phyloP scores from a whole-genome alignment of 257 asterid genomes.

The Cynanchum wilfordii region DNA sequence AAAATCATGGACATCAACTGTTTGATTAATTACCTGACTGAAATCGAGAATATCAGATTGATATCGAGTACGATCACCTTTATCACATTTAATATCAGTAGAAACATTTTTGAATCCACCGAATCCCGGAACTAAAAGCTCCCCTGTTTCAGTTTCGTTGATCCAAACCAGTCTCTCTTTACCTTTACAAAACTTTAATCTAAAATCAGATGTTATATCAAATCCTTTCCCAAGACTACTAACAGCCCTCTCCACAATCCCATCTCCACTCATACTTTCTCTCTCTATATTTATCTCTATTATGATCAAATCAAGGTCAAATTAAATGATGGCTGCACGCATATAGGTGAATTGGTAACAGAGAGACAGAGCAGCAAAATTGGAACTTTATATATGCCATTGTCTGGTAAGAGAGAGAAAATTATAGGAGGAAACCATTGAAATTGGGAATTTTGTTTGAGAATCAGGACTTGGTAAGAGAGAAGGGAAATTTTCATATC shows the following conservation, averaged over 20 bases:
- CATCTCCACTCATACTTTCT: conserved; percentile 14
- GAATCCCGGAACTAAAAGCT: conserved; percentile 57
- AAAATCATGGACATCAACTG: not conserved
- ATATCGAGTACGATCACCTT: conserved; percentile 81
- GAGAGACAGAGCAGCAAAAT: no score
- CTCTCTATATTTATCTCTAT: no score
- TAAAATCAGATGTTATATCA: conserved; percentile 67
- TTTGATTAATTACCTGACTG: conserved; percentile 43
- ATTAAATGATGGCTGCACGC: not conserved
- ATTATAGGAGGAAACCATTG: not conserved
- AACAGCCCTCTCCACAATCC: conserved; percentile 55
- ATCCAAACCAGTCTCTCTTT: conserved; percentile 45
- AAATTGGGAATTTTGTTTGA: not conserved
- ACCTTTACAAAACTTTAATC: conserved; percentile 83
- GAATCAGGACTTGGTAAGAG: conserved; percentile 8
- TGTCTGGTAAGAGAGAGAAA: not conserved
- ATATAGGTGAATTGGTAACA: not conserved
- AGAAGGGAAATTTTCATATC: conserved; percentile 13
- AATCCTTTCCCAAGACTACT: conserved; percentile 83
- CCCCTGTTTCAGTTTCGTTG: conserved; percentile 44
- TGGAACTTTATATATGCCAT: not conserved
- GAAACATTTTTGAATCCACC: conserved; percentile 49
- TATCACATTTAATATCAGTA: conserved; percentile 66
- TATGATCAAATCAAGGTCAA: not conserved
- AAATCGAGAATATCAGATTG: conserved; percentile 80